phyloP scores from a whole-genome alignment of 1,284 basidiomycete genomes.

The Apiotrichum siamense region DNA sequence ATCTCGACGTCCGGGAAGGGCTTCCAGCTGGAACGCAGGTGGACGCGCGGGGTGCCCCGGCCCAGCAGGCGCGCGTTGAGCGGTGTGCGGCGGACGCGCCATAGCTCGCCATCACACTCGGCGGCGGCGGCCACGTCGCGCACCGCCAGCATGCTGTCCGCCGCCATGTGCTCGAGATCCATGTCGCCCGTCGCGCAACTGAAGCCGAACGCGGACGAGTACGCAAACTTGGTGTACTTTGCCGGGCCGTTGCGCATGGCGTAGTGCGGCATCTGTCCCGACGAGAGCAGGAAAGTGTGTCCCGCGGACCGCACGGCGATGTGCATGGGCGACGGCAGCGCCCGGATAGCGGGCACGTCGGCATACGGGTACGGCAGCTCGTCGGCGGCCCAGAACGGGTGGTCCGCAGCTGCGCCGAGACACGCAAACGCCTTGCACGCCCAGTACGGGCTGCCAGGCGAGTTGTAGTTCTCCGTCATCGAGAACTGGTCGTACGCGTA shows the following conservation, averaged over 20 bases:
- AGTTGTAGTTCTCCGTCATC: conserved; percentile 72
- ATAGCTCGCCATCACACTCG: conserved; percentile 29
- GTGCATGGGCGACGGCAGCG: conserved; percentile 61
- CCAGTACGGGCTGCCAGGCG: conserved; percentile 70
- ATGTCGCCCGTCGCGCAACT: conserved; percentile 63
- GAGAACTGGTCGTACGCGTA: conserved; percentile 67
- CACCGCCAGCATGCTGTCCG: conserved; percentile 63
- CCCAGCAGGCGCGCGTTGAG: conserved; percentile 58
- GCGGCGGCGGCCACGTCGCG: conserved; percentile 51
- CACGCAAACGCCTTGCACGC: conserved; percentile 69
- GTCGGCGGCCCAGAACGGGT: conserved; percentile 63
- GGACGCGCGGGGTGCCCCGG: conserved; percentile 45
- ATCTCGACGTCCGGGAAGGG: conserved; percentile 66
- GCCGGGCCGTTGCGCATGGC: conserved; percentile 68
- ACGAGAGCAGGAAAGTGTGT: conserved; percentile 66
- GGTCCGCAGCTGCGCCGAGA: conserved; percentile 58
- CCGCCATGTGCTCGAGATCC: conserved; percentile 64
- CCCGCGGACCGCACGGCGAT: conserved; percentile 55
- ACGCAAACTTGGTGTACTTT: conserved; percentile 70
- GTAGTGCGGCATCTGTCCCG: conserved; percentile 71
- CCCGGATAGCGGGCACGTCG: conserved; percentile 46
- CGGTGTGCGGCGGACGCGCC: conserved; percentile 62
- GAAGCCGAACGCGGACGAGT: conserved; percentile 68
- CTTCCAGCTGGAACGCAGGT: conserved; percentile 64
- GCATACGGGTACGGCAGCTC: conserved; percentile 59